Evolutionary conservation across 164 flowering plant genomes (phyloP).

Genomic region (Stephania japonica): DNA sequence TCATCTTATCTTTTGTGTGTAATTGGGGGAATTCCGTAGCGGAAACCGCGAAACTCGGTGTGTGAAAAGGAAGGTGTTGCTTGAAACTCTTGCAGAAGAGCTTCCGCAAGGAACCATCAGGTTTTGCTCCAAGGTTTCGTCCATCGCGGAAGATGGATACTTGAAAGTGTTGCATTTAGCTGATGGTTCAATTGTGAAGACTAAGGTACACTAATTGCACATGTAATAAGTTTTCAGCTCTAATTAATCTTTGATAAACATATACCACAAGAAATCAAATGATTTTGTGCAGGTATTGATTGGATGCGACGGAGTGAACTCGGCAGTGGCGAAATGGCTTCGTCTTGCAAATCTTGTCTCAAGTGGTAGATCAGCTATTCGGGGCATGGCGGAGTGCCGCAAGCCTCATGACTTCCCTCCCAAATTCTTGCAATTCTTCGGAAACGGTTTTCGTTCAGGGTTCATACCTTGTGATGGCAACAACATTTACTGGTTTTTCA

Average conservation of each 20-base stretch:
- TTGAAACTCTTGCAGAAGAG: constrained; percentile 50
- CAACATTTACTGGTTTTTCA: constrained; percentile 49
- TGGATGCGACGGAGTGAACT: constrained; percentile 52
- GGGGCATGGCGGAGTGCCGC: constrained; percentile 33
- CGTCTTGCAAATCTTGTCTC: constrained; percentile 32
- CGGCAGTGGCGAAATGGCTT: constrained; percentile 38
- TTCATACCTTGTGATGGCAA: constrained; percentile 39
- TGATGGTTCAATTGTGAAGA: constrained; percentile 53
- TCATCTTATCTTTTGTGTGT: no score
- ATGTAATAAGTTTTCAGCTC: no score
- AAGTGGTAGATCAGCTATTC: constrained; percentile 32
- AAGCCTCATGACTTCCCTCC: constrained; percentile 35
- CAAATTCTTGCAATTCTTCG: constrained; percentile 30
- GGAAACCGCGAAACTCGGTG: constrained; percentile 46
- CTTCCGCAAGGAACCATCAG: constrained; percentile 69
- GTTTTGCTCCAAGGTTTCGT: constrained; percentile 63
- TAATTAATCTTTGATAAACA: no score
- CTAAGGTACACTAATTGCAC: constrained; percentile 36
- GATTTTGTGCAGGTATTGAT: constrained; percentile 31
- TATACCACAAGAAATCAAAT: no score
- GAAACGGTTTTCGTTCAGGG: constrained; percentile 46
- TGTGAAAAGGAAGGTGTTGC: constrained; percentile 39
- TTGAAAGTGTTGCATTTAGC: constrained; percentile 59
- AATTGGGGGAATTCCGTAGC: constrained; percentile 20
- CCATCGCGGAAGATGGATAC: constrained; percentile 44